Conservation (phyloP, 495 filamentous ascomycete genomes). For the Xylaria venustula region DNA sequence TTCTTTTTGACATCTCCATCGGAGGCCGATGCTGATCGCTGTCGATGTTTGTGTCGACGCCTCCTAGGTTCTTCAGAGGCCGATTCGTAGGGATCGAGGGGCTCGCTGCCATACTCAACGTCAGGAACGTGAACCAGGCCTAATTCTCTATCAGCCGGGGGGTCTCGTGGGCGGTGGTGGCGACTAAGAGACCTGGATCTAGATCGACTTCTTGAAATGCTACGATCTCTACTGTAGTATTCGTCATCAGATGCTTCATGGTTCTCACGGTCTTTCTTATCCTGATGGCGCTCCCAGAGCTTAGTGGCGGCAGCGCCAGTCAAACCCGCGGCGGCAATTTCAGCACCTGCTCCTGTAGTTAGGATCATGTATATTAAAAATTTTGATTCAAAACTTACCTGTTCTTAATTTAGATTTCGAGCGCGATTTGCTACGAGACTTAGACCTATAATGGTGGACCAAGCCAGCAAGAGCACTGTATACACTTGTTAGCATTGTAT, state of each 20-base stretch:
- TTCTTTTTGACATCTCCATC: constrained; percentile 52
- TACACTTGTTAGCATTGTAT: constrained; percentile 11
- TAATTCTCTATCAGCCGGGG: constrained; percentile 61
- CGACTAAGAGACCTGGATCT: constrained; percentile 47
- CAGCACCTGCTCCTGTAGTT: constrained; percentile 36
- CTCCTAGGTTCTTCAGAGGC: constrained; percentile 25
- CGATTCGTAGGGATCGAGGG: constrained; percentile 41
- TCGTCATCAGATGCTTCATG: constrained; percentile 27
- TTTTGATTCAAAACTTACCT: constrained; percentile 13
- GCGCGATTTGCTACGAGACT: constrained; percentile 39
- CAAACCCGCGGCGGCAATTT: constrained; percentile 72
- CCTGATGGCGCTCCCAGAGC: constrained; percentile 75
- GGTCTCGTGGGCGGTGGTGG: constrained; percentile 36
- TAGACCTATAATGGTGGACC: constrained; percentile 71
- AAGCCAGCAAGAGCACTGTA: constrained; percentile 65
- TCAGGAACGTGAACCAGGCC: constrained; percentile 62
- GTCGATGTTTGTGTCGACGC: constrained; percentile 16
- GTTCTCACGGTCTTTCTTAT: constrained; percentile 61
- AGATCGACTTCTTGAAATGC: constrained; percentile 45
- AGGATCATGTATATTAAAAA: not conserved
- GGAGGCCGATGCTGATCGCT: constrained; percentile 38
- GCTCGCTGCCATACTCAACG: constrained; percentile 42
- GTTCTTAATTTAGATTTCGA: constrained; percentile 59
- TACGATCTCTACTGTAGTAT: constrained; percentile 34
- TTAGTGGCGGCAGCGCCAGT: constrained; percentile 78